These are phyloP conservation scores for Nicotiana tomentosiformis DNA, from an alignment of 257 asterid species.

Conservation along the genomic window DNA sequence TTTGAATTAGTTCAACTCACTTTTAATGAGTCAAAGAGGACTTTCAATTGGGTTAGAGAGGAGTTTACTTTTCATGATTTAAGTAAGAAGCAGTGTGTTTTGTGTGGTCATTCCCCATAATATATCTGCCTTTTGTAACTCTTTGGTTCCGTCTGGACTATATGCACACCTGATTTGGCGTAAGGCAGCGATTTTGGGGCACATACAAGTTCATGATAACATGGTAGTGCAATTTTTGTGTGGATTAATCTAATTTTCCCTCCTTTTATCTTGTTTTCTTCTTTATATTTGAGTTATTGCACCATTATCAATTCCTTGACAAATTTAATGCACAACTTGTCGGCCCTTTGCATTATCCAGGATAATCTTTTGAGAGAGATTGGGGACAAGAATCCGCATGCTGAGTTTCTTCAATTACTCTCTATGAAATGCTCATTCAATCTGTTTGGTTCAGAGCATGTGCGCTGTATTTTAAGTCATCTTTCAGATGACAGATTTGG, in stretches of 20 bases:
- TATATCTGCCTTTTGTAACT: background rate
- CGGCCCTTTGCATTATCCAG: slow-evolving; percentile 30
- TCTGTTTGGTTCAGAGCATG: slow-evolving; percentile 56
- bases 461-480: slow-evolving; percentile 45
- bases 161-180: background rate
- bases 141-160: background rate
- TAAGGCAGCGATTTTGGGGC: background rate
- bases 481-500: slow-evolving; percentile 40
- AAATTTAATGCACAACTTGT: background rate
- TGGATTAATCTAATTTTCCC: background rate
- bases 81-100: background rate
- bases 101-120: background rate
- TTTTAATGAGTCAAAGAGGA: background rate
- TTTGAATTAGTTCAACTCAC: background rate
- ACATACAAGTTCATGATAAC: background rate
- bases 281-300: background rate
- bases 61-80: background rate
- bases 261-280: background rate
- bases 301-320: background rate
- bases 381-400: slow-evolving; percentile 38
- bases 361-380: slow-evolving; percentile 43
- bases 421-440: slow-evolving; percentile 53
- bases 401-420: slow-evolving; percentile 56
- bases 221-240: background rate
- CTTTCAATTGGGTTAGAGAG: background rate